These are phyloP conservation scores for Trichocomaceae sp. DNA, from an alignment of 2,329 filamentous ascomycete genomes.

Conservation along the genomic window DNA sequence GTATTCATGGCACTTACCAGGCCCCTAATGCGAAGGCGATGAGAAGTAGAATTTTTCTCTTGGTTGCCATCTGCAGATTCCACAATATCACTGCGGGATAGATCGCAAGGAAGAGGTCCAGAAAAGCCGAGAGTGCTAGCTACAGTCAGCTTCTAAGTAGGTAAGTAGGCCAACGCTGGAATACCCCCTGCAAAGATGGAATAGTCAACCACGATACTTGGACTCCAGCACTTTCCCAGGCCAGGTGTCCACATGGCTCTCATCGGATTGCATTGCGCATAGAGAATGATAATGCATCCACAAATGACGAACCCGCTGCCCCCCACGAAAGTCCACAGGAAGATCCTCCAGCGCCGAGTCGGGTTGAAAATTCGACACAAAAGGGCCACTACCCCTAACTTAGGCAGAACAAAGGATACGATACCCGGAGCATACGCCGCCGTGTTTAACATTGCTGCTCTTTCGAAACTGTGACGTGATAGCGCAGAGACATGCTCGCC, in stretches of 20 bases:
- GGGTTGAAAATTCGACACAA: conserved; percentile 25
- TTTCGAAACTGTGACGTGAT: conserved; percentile 9
- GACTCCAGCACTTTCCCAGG: conserved; percentile 2
- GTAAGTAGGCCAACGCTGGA: too few species aligned
- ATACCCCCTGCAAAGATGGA: too few species aligned
- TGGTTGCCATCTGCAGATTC: conserved; percentile 22
- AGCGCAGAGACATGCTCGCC: conserved; percentile 15
- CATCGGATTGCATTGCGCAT: background rate
- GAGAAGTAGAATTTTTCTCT: conserved; percentile 21
- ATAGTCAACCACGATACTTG: background rate
- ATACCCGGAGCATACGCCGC: conserved; percentile 24
- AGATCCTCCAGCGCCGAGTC: background rate
- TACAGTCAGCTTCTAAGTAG: too few species aligned
- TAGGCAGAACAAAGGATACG: conserved; percentile 24
- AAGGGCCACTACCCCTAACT: conserved; percentile 23
- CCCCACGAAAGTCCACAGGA: conserved; percentile 24
- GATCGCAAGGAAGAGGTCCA: conserved; percentile 24
- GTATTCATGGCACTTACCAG: conserved; percentile 15
- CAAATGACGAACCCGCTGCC: conserved; percentile 26
- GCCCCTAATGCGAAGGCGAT: conserved; percentile 21
- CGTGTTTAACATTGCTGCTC: conserved; percentile 20
- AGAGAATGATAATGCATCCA: conserved; percentile 18
- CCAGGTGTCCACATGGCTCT: conserved; percentile 2
- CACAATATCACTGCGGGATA: conserved; percentile 22
- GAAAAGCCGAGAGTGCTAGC: conserved; percentile 20